phyloP scores from a whole-genome alignment of 805 yeast species.

The Lipomyces mesembrius region DNA sequence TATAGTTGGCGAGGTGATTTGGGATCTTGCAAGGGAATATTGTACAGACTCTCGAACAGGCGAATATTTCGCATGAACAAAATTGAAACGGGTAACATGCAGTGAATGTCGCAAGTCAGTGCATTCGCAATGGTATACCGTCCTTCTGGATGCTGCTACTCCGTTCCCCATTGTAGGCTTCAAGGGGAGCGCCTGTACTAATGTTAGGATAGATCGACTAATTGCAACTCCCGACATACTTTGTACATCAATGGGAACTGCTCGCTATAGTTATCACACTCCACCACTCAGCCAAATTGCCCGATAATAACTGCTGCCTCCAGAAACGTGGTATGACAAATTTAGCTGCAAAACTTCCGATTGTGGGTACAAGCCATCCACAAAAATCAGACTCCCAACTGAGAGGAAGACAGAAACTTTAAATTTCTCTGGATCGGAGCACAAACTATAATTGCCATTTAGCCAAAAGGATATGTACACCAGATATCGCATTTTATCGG shows the following conservation, averaged over 20 bases:
- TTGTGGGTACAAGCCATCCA: neutral
- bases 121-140: neutral
- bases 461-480: no score
- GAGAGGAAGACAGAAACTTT: neutral
- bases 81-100: neutral
- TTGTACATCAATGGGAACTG: neutral
- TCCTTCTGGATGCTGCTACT: neutral
- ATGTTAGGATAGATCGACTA: neutral
- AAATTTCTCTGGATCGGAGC: neutral
- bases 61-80: neutral
- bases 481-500: neutral
- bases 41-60: neutral
- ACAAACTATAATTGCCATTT: no score
- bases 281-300: neutral
- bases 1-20: neutral
- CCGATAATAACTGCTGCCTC: neutral
- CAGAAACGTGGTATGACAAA: neutral
- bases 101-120: neutral
- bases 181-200: neutral
- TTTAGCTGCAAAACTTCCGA: neutral
- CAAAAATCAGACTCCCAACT: neutral
- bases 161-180: neutral
- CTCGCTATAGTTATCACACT: neutral
- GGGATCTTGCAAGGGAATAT: neutral
- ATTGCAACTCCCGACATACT: neutral